Base-by-base conservation (phyloP, 305 asterid genomes). In the Lippia alba region DNA sequence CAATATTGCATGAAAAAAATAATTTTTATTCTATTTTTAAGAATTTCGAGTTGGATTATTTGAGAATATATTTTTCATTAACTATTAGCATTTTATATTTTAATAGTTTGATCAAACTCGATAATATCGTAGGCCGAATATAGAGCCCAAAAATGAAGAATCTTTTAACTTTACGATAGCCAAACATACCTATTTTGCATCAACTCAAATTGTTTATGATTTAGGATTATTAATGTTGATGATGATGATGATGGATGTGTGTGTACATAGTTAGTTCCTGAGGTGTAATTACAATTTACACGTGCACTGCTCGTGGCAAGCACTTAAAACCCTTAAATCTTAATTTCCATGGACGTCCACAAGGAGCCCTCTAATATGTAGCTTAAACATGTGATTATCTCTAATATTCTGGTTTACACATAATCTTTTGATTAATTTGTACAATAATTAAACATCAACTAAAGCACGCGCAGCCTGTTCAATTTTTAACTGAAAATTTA, bases 301-400 rank as follows among this genome's bases (percentile, higher is more conserved):
- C 70, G 63, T 41, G 76, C 76, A 63, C 4, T 72, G 73, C 64
- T 59, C 53, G 69, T 74, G 69, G 78, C 53, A 50, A 67, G 70
- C 78, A 74, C 74, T 74, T 67, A 44, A 7, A 36, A 5, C 14
- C 51, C 64, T 30, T 50, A 3, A 6, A 6, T 12, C 36, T n/a
- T 24, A 15, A 12, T 32, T 24, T 66, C 61, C 17, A 49, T 49
- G 19, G 55, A 49, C 55, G 16, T 64, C 58, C 70, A 64, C 70
- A 64, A 64, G 58, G 58, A 30, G 20, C 56, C 40, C 53, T 56
- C 18, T 51, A 7, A n/a, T 12, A 19, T 12, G 18, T 17, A 54
- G 55, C 41, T 18, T 2, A 56, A 50, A 39, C 46, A 5, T 55
- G 57, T 44, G 14, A 32, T 67, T 12, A 41, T 60, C 64, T 33